These are phyloP conservation scores for Puccinia horiana DNA, from an alignment of 1,284 basidiomycete species.

Conservation along the genomic window DNA sequence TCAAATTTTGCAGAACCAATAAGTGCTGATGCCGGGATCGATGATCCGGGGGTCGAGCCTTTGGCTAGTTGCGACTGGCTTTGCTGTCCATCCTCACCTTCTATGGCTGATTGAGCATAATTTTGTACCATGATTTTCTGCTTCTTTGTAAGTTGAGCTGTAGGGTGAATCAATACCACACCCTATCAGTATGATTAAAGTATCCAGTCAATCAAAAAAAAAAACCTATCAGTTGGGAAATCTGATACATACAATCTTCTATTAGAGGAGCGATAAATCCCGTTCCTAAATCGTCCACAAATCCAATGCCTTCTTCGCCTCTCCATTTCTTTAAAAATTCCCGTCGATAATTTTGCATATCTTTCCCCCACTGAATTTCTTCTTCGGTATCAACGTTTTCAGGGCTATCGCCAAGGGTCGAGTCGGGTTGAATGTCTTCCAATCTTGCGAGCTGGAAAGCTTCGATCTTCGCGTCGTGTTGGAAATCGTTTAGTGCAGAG, in stretches of 20 bases:
- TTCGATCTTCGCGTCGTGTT: constrained; percentile 29
- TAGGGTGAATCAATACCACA: background rate
- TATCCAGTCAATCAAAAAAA: background rate
- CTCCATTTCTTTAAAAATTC: constrained; percentile 50
- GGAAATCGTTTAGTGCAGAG: constrained; percentile 34
- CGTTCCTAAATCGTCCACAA: constrained; percentile 34
- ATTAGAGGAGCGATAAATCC: constrained; percentile 22
- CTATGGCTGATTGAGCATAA: constrained; percentile 41
- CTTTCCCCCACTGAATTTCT: constrained; percentile 49
- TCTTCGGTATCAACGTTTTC: constrained; percentile 49
- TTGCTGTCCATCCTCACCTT: constrained; percentile 24
- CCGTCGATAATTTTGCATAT: constrained; percentile 45
- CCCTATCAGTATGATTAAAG: background rate
- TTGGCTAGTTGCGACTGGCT: background rate
- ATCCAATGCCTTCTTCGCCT: constrained; percentile 49
- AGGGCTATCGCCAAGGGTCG: background rate
- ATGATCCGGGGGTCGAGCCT: background rate
- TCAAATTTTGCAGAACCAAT: background rate
- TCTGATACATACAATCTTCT: constrained; percentile 31
- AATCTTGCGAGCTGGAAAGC: constrained; percentile 34
- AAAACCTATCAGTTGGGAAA: background rate
- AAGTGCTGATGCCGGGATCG: background rate
- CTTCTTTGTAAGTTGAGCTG: constrained; percentile 38
- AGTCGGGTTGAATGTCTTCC: constrained; percentile 26
- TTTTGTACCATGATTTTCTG: constrained; percentile 50